A percentile compares a stretch with the other conserved stretches of the same genome.
Conservation (phyloP, 345 rosid genomes). For the Tarenaya hassleriana region DNA sequence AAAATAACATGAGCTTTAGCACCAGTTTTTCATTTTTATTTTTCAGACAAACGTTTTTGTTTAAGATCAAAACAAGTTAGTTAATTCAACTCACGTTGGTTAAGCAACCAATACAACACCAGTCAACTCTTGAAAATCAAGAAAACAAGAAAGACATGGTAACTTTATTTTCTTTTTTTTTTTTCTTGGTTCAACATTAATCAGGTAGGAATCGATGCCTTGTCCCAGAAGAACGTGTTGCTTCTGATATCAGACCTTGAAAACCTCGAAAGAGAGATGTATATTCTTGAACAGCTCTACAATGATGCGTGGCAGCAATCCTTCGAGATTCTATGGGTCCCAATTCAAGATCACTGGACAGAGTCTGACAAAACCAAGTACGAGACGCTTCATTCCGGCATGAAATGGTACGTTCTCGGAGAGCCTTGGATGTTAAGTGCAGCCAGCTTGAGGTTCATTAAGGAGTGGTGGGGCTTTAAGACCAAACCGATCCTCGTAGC, state of each 20-base stretch:
- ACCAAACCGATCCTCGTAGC: conserved; percentile 66
- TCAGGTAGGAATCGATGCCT: conserved; percentile 61
- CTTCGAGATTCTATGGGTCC: conserved; percentile 80
- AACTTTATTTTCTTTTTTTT: background rate
- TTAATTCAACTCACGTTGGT: too few species aligned
- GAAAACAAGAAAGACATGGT: too few species aligned
- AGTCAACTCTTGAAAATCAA: too few species aligned
- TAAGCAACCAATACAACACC: too few species aligned
- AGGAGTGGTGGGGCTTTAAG: conserved; percentile 58
- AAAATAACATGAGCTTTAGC: background rate
- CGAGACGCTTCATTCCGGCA: conserved; percentile 38
- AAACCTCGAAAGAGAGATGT: conserved; percentile 45
- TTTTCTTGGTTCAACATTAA: conserved; percentile 15
- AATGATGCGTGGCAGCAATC: conserved; percentile 40
- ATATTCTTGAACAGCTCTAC: conserved; percentile 46
- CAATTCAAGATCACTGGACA: conserved; percentile 50
- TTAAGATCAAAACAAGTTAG: too few species aligned
- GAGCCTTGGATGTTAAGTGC: conserved; percentile 49
- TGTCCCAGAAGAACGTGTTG: conserved; percentile 62
- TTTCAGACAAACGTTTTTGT: too few species aligned
- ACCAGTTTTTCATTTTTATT: background rate
- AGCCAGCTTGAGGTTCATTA: conserved; percentile 47
- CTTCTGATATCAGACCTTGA: conserved; percentile 67
- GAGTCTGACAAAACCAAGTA: conserved; percentile 42
- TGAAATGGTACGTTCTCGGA: conserved; percentile 71